Base-by-base conservation (phyloP, 257 asterid species). In the Lantana camara region DNA sequence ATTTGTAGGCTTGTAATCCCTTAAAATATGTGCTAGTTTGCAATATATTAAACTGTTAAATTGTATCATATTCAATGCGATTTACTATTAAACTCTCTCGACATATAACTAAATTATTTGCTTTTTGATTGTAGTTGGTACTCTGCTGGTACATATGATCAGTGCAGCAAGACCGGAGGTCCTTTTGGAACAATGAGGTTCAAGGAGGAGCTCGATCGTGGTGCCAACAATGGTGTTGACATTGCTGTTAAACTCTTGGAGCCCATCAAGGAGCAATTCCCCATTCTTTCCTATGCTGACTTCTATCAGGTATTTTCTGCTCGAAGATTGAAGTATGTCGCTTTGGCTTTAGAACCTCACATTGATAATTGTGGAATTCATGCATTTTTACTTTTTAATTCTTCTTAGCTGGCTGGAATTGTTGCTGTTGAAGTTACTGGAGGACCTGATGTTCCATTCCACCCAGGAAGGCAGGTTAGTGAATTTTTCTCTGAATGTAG, bases 401-500 rank as follows among this genome's bases (percentile, higher is more conserved):
- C 56, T 4, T 2, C 27, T 32, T 67, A 94, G 99, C 68, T 94
- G 80, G 99, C 96, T 67, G 99, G 96, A 57, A 95, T 94, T 56
- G 99, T 90, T 59, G 99, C 96, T 32, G 97, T 94, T 55, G 96
- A 94, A 72, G 68, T 90, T 38, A 88, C 99, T 7, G 99, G 99
- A 14, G 99, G 99, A 66, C 99, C 99, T 57, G 99, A 90, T 3
- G 71, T 94, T 69, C 93, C 95, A 29, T 94, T 94, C 80, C 97
- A 94, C 75, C 95, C 97, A 1, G 99, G 97, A 60, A 85, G 99
- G 75, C 79, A 69, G 88, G 98, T 93, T 29, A 23, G 85, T 81
- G 22, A 37, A 42, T 19, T 11, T 23, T 20, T 8, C 8, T 46
- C 44, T 27, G 15, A 2, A 2, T 5, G 4, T 17, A 17, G 44